Base-by-base conservation (phyloP, 1,284 basidiomycete species). In the Apiotrichum gracile region DNA sequence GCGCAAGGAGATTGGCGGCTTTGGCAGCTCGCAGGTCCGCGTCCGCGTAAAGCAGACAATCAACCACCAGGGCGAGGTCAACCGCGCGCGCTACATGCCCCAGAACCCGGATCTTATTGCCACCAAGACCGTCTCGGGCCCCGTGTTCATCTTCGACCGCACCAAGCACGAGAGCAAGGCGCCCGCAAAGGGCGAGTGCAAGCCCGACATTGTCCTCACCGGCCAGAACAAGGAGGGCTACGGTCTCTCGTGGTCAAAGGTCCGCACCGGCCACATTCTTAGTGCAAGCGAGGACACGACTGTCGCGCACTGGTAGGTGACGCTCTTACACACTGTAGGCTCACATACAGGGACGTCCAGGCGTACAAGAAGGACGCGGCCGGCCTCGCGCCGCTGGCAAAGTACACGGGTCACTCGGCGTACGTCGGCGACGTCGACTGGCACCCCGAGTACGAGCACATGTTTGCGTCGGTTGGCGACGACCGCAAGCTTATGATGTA, bases 91-190 rank as follows among this genome's bases (percentile, higher is more conserved):
- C 42, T 99, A 98, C 75, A 97, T 97, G 90, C 96, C 96, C 16
- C 94, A 97, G 76, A 98, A 98, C 69, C 88, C 91, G 7, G 91
- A 98, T 75, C 75, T 99, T 61, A 90, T 99, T 61, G 96, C 96
- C 2, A 98, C 94, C 10, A 94, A 97, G 64, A 80, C 91, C 12
- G 83, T 94, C 9, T 84, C 82, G 6, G 96, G 96, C 16, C 89
- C 94, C 61, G 91, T 97, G 12, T 81, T 88, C 61, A 78, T 99
- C 34, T 99, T 98, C 75, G 96, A 99, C 76, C 79, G 96, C 54
- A 98, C 96, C 44, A 97, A 97, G 75, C 94, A 98, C 74, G 85
- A 91, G 60, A 91, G 86, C 65, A 88, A 93, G 66, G 93, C 94
- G 1, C 88, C 90, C 64, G 81, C 84, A 29, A 84, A 83, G 44